Base-by-base conservation (phyloP, 2,329 filamentous ascomycete species). In the Seiridium cupressi region DNA sequence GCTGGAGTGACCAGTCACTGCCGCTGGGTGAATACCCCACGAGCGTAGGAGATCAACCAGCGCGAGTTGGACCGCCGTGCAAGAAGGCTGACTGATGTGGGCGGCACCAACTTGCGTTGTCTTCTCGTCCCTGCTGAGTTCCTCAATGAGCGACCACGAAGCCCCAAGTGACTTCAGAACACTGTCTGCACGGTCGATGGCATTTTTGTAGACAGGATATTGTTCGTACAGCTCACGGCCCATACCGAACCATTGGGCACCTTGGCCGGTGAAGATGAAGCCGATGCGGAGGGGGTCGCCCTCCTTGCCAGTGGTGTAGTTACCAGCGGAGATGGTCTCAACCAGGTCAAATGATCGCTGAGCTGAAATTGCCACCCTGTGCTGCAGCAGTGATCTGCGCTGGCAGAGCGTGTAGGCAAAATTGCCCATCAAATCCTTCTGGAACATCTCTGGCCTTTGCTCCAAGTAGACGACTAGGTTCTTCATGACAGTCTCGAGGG, bases 391-490 rank as follows among this genome's bases (percentile, higher is more conserved):
- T 1, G 79, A 78, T 36, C 80, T 72, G 11, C 79, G 72, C 63
- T 81, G 74, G 10, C 77, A 75, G 1, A 83, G 68, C 0, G 80
- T 83, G 62, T 82, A 82, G 4, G 80, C 78, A 26, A 83, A 65
- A 61, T 83, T 76, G 8, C 73, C 71, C 63, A 82, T 76, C 9
- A 83, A 65, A 51, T 75, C 73, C 48, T 73, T 74, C 59, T 79
- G 75, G 66, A 78, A 79, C 66, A 78, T 76, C 61, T 78, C 76
- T 0, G 76, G 76, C 31, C 75, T 68, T 62, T 78, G 76, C 59
- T 79, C 76, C 11, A 78, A 64, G 58, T 77, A 79, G 42, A 78
- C 71, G 36, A 77, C 73, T 4, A 75, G 64, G 53, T 74, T 76
- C 66, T 77, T 76, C 66, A 77, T 64, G n/a, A 72, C 64, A 3